Percentiles rank a stretch among this genome's conserved stretches.
Conservation (phyloP, 2,329 filamentous ascomycete species). For the Fusarium poae region DNA sequence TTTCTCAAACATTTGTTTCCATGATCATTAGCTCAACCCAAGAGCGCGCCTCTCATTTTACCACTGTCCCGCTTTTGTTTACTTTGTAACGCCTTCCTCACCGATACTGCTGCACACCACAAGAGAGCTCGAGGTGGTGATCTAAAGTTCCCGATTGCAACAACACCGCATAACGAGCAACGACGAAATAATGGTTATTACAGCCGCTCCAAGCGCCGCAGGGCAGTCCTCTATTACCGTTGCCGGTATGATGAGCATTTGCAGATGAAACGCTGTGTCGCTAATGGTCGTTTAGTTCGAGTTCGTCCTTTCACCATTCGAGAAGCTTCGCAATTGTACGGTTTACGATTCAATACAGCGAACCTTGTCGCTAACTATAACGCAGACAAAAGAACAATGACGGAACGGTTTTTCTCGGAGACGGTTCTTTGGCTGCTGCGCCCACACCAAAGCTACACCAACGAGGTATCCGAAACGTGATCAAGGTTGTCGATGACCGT, state of each 20-base stretch:
- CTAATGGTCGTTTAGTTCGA: constrained; percentile 66
- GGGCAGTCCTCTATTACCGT: constrained; percentile 69
- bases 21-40: constrained; percentile 33
- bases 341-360: background rate
- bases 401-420: constrained; percentile 91
- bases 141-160: constrained; percentile 4
- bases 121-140: constrained; percentile 14
- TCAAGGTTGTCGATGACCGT: constrained; percentile 96
- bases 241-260: constrained; percentile 59
- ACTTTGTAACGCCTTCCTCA: constrained; percentile 27
- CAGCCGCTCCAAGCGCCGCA: constrained; percentile 42
- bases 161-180: background rate
- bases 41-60: constrained; percentile 38
- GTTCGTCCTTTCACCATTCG: constrained; percentile 83
- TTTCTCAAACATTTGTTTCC: constrained; percentile 40
- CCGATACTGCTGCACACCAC: constrained; percentile 4
- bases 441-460: constrained; percentile 87
- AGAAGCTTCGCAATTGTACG: constrained; percentile 91
- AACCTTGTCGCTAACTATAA: constrained; percentile 23
- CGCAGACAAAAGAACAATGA: constrained; percentile 78
- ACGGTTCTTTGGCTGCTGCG: constrained; percentile 90
- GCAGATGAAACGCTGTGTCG: background rate
- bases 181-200: constrained; percentile 37
- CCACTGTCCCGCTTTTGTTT: constrained; percentile 37
- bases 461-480: constrained; percentile 88